Evolutionary conservation across 305 asterid genomes (phyloP), one percentile per base, ranked within the genome.

Genomic region (Euphrasia arctica): DNA sequence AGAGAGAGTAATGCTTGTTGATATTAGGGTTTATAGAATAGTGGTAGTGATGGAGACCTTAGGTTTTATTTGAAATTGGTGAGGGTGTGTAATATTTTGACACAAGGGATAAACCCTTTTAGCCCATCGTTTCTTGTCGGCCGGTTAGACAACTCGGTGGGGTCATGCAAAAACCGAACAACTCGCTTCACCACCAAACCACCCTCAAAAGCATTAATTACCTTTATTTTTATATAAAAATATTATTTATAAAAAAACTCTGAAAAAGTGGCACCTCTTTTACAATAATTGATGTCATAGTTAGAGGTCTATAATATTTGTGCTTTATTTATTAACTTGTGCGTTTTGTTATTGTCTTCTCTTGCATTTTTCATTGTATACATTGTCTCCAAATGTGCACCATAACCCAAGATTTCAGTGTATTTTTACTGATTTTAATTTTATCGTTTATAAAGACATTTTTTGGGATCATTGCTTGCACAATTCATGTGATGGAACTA

Each of bases 61-160:
- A 36, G 42, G 42, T 36, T 36, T 36, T 6, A 2, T 31, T 18
- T 18, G 22, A 18, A 18, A 18, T 32, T 3, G 39, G 4, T 4
- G n/a, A 8, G 62, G 58, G 72, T 78, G 86, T 83, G 22, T 18
- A 18, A 18, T 75, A 81, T 85, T 65, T 60, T 63, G 67, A 43
- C 11, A 5, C 11, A 3, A 32, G n/a, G 12, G 50, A 45, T 45
- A 45, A 45, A 45, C 8, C 80, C 90, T 80, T 88, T 88, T 78
- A 64, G 81, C 78, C 88, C 88, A 81, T 85, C 88, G 73, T 69
- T 77, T 85, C 84, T 27, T 87, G 95, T 85, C 82, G 57, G 75
- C 76, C 66, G 28, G 72, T 72, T 9, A 34, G 74, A 41, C 71
- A 63, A 55, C 25, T 84, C 41, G 0, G 71, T 77, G 42, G 87